Evolutionary conservation across 2,329 filamentous ascomycete species (phyloP).

Genomic region (Ophiostoma novo-ulmi): DNA sequence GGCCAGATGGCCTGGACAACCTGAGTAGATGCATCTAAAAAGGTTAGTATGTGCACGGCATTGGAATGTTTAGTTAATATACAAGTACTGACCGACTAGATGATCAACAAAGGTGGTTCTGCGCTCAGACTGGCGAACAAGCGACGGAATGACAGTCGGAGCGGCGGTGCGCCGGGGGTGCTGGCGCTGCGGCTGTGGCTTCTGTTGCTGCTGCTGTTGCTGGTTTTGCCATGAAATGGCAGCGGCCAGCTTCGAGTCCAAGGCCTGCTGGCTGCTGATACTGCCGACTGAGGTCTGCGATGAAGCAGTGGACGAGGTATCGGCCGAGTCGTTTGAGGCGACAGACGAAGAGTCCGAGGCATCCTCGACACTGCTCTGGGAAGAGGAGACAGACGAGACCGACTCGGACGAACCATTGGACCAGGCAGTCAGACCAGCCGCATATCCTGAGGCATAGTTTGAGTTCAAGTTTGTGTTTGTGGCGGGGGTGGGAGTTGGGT

Average conservation of each 20-base stretch:
- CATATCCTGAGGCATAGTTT: conserved; percentile 30
- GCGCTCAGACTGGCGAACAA: conserved; percentile 82
- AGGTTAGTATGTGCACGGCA: conserved; percentile 10
- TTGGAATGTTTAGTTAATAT: background rate
- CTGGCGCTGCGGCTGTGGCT: conserved; percentile 42
- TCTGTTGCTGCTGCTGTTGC: conserved; percentile 15
- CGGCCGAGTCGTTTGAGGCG: conserved; percentile 26
- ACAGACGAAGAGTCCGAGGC: conserved; percentile 28
- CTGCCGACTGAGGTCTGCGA: conserved; percentile 27
- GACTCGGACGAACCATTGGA: conserved; percentile 51
- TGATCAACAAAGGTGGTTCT: conserved; percentile 95
- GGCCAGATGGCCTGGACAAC: conserved; percentile 98
- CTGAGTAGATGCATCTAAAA: conserved; percentile 86
- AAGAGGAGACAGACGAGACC: conserved; percentile 30
- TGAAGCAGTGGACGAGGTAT: conserved; percentile 26
- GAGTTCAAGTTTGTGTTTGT: conserved; percentile 33
- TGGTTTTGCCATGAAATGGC: conserved; percentile 23
- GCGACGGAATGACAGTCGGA: conserved; percentile 62
- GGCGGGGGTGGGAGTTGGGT: conserved; percentile 48
- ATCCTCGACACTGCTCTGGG: conserved; percentile 20
- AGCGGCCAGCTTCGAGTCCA: conserved; percentile 20
- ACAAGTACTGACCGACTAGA: conserved; percentile 77
- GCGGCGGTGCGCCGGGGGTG: conserved; percentile 55
- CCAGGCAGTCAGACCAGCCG: conserved; percentile 57
- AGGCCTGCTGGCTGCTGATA: conserved; percentile 19